phyloP scores from a whole-genome alignment of 805 yeast genomes.

The Myxozyma geophila region DNA sequence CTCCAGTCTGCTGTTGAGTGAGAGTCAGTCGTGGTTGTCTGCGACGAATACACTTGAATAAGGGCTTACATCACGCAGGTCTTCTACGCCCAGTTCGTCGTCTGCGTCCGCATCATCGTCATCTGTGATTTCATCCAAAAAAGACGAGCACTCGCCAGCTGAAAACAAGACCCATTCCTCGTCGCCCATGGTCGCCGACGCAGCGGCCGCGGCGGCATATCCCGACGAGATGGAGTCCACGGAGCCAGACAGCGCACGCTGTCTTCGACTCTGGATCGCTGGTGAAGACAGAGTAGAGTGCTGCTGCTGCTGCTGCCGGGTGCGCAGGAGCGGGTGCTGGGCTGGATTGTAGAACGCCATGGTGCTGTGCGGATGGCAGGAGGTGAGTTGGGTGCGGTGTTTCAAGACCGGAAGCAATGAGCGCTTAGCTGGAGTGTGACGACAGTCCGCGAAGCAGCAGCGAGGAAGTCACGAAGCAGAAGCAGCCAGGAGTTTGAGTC shows the following conservation, averaged over 20 bases:
- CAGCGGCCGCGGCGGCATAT: background rate
- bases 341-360: slow-evolving; percentile 33
- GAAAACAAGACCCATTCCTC: slow-evolving; percentile 50
- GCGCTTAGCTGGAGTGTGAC: background rate
- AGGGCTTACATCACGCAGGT: slow-evolving; percentile 1
- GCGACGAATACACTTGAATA: no score
- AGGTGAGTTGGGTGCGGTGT: background rate
- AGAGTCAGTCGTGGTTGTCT: no score
- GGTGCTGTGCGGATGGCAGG: background rate
- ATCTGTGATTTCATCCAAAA: slow-evolving; percentile 21
- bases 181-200: slow-evolving; percentile 9
- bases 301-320: slow-evolving; percentile 16
- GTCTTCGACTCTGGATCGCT: background rate
- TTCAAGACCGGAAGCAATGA: background rate
- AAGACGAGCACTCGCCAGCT: slow-evolving; percentile 38
- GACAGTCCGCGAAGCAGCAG: background rate
- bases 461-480: background rate
- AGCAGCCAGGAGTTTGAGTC: background rate
- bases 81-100: slow-evolving; percentile 21
- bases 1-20: no score
- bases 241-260: background rate
- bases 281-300: background rate
- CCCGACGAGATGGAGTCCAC: slow-evolving; percentile 7
- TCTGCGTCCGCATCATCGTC: slow-evolving; percentile 31
- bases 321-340: slow-evolving; percentile 34